phyloP scores from a whole-genome alignment of 495 filamentous ascomycete genomes.

The Talaromyces stipitatus region DNA sequence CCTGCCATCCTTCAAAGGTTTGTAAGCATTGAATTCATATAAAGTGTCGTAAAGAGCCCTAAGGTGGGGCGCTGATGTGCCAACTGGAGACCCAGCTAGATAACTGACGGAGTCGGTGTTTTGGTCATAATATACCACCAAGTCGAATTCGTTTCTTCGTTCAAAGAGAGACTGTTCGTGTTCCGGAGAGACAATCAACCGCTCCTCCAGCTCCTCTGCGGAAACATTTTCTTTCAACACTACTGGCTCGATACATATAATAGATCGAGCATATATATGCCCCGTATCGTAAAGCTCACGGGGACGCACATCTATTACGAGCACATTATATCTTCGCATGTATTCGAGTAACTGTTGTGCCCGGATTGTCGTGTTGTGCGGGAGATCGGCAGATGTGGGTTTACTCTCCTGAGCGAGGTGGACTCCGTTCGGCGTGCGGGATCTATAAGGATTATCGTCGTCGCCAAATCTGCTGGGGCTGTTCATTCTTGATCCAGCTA shows the following conservation, averaged over 20 bases:
- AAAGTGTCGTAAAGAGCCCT: conserved; percentile 70
- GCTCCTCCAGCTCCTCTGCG: conserved; percentile 75
- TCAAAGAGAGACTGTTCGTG: conserved; percentile 68
- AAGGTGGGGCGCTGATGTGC: conserved; percentile 49
- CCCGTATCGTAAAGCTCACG: conserved; percentile 80
- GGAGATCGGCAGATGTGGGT: conserved; percentile 43
- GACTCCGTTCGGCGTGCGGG: conserved; percentile 35
- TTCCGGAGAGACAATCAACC: conserved; percentile 70
- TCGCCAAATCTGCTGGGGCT: conserved; percentile 27
- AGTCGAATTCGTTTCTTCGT: conserved; percentile 68
- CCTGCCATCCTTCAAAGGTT: conserved; percentile 50
- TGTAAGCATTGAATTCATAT: conserved; percentile 74
- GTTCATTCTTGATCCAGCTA: conserved; percentile 27
- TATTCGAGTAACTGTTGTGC: conserved; percentile 59
- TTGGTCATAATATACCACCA: conserved; percentile 89
- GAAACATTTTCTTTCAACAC: conserved; percentile 68
- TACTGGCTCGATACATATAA: conserved; percentile 89
- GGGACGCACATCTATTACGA: conserved; percentile 80
- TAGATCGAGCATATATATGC: conserved; percentile 72
- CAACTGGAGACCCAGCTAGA: conserved; percentile 37
- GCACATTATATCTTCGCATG: conserved; percentile 53
- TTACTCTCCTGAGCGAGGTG: conserved; percentile 22
- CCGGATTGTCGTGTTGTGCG: conserved; percentile 54
- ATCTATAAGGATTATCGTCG: conserved; percentile 37
- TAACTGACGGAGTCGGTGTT: conserved; percentile 47